Evolutionary conservation across 129 eudicot genomes (phyloP).

Genomic region (Artemisia tridentata): DNA sequence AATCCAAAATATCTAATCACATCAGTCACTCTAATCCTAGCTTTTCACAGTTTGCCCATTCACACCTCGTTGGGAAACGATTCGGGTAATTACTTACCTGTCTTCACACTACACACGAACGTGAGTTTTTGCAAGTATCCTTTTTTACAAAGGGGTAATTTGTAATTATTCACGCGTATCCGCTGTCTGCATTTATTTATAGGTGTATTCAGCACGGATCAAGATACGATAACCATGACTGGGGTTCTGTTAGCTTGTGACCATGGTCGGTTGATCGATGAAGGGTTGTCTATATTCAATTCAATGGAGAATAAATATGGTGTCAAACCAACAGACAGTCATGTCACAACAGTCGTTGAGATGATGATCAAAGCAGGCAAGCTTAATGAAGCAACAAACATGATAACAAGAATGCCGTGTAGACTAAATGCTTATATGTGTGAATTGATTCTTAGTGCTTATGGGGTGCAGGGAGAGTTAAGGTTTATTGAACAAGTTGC

Average conservation of each 20-base stretch:
- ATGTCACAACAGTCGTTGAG: slow-evolving; percentile 45
- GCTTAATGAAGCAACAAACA: slow-evolving; percentile 43
- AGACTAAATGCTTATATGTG: slow-evolving; percentile 47
- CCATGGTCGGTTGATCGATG: slow-evolving; percentile 46
- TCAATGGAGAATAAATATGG: slow-evolving; percentile 50
- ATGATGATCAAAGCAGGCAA: slow-evolving; percentile 59
- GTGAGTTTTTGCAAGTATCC: too few species aligned
- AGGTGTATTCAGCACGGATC: too few species aligned
- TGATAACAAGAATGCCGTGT: slow-evolving; percentile 38
- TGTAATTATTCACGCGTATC: too few species aligned
- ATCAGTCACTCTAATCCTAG: too few species aligned
- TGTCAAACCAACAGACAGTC: slow-evolving; percentile 45
- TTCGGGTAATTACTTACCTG: too few species aligned
- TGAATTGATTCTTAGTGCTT: slow-evolving; percentile 46
- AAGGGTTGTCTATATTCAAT: slow-evolving; percentile 46
- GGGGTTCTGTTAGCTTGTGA: slow-evolving; percentile 68
- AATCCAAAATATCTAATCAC: too few species aligned
- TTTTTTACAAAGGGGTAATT: too few species aligned
- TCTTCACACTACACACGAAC: too few species aligned
- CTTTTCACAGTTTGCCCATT: too few species aligned
- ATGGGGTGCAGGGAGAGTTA: slow-evolving; percentile 45
- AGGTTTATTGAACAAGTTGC: slow-evolving; percentile 48
- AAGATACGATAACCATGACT: slow-evolving; percentile 46
- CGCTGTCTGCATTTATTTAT: too few species aligned
- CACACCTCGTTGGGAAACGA: too few species aligned